Percentiles rank a stretch among this genome's conserved stretches.
Conservation (phyloP, 169 alveolate genomes). For the Theileria parva region DNA sequence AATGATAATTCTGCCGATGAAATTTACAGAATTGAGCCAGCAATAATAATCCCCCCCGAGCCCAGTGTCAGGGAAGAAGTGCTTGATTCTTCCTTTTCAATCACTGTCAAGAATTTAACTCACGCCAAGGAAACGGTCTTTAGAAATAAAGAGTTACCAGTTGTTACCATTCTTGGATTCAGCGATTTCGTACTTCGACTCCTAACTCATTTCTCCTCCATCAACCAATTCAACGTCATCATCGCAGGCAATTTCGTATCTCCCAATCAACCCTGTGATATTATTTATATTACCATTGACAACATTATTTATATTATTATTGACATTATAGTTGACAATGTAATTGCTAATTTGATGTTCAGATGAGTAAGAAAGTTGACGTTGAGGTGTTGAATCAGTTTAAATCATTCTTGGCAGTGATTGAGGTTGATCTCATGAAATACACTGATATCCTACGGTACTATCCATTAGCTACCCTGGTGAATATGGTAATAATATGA, state of each 20-base stretch:
- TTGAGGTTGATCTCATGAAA: constrained; percentile 57
- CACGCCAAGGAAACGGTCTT: constrained; percentile 25
- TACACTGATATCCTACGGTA: constrained; percentile 38
- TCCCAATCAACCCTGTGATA: no score
- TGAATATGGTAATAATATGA: not conserved
- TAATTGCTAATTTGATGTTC: not conserved
- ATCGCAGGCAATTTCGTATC: constrained; percentile 21
- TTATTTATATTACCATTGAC: no score
- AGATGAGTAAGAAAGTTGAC: constrained; percentile 26
- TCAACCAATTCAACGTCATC: constrained; percentile 40
- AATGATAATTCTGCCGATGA: not conserved
- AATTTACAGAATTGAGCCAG: not conserved
- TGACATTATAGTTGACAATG: no score
- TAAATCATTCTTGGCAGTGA: constrained; percentile 48
- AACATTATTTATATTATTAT: no score
- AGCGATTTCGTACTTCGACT: constrained; percentile 42
- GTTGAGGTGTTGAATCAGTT: constrained; percentile 21
- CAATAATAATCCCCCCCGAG: not conserved
- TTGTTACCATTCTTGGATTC: constrained; percentile 51
- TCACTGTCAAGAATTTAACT: constrained; percentile 33
- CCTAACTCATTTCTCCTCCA: constrained; percentile 34
- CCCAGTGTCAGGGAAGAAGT: not conserved
- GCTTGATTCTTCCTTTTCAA: not conserved
- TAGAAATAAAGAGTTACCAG: constrained; percentile 14
- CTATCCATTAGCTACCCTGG: not conserved